Percentiles rank a stretch among this genome's conserved stretches.
Conservation (phyloP, 2,329 filamentous ascomycete genomes). For the Colletotrichum orbiculare region DNA sequence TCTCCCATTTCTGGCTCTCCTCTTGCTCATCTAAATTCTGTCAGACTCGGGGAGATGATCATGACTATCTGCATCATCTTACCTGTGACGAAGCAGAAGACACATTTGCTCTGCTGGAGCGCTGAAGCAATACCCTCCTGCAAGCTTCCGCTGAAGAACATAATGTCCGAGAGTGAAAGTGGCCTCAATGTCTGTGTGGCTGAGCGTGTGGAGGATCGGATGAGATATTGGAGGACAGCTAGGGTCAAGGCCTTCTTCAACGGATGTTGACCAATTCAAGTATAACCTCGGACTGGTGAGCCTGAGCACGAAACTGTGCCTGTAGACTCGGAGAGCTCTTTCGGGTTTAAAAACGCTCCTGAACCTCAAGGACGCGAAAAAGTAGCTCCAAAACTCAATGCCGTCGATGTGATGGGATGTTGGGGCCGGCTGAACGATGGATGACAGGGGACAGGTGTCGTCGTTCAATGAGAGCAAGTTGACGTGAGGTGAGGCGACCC, state of each 20-base stretch:
- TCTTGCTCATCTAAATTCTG: slow-evolving; percentile 69
- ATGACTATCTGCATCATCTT: slow-evolving; percentile 38
- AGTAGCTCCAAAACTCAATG: neutral
- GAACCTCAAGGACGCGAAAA: neutral
- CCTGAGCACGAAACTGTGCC: too few species aligned
- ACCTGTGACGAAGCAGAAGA: slow-evolving; percentile 89
- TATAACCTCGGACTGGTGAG: too few species aligned
- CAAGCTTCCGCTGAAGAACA: slow-evolving; percentile 86
- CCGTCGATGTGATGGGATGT: slow-evolving; percentile 1
- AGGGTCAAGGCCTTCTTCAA: too few species aligned
- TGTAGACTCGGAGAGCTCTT: neutral
- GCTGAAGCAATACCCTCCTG: slow-evolving; percentile 84
- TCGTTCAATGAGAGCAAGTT: neutral
- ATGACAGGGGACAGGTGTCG: slow-evolving; percentile 32
- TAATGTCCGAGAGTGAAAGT: slow-evolving; percentile 46
- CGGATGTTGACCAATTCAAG: too few species aligned
- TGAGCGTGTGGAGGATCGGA: neutral
- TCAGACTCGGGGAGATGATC: neutral
- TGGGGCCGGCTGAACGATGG: neutral
- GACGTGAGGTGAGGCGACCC: too few species aligned
- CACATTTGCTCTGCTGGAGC: slow-evolving; percentile 78
- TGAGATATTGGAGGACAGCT: too few species aligned
- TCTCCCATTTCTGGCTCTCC: slow-evolving; percentile 79
- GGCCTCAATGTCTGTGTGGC: neutral
- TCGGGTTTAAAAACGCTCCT: neutral